Conservation (phyloP, 805 yeast species). For the Starmerella vitae region DNA sequence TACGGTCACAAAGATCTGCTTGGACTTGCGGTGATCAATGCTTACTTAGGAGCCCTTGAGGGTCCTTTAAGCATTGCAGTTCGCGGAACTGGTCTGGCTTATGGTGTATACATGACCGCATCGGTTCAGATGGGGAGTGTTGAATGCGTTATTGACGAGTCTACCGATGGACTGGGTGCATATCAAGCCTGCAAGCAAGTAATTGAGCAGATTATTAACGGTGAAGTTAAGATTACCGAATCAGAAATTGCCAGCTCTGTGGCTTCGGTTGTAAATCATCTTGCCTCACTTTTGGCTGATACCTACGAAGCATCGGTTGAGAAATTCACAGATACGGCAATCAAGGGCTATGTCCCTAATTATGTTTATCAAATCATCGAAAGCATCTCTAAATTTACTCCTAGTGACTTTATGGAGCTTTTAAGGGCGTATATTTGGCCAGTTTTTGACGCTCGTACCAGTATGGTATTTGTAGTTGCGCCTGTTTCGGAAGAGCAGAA, state of each 20-base stretch:
- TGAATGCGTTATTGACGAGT: constrained; percentile 31
- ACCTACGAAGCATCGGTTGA: constrained; percentile 49
- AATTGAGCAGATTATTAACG: constrained; percentile 46
- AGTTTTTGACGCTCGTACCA: constrained; percentile 43
- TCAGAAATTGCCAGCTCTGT: constrained; percentile 57
- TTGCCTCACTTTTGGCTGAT: constrained; percentile 59
- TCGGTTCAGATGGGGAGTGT: constrained; percentile 43
- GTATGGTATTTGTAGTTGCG: constrained; percentile 56
- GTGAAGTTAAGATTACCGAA: constrained; percentile 41
- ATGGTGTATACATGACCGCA: constrained; percentile 54
- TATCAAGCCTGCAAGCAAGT: constrained; percentile 51
- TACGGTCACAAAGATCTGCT: constrained; percentile 49
- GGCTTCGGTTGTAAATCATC: constrained; percentile 55
- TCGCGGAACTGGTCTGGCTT: constrained; percentile 87
- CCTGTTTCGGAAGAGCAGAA: constrained; percentile 49
- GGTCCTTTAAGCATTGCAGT: constrained; percentile 97
- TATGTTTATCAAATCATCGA: constrained; percentile 43
- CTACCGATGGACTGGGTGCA: constrained; percentile 63
- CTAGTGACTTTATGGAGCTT: constrained; percentile 34
- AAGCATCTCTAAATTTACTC: constrained; percentile 37
- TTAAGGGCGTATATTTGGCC: constrained; percentile 50
- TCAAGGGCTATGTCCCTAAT: constrained; percentile 58
- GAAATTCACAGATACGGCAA: constrained; percentile 51
- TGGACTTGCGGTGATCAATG: constrained; percentile 57
- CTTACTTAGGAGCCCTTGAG: constrained; percentile 71